phyloP scores from a whole-genome alignment of 2,329 filamentous ascomycete genomes.

The Teratosphaeria zuluensis region DNA sequence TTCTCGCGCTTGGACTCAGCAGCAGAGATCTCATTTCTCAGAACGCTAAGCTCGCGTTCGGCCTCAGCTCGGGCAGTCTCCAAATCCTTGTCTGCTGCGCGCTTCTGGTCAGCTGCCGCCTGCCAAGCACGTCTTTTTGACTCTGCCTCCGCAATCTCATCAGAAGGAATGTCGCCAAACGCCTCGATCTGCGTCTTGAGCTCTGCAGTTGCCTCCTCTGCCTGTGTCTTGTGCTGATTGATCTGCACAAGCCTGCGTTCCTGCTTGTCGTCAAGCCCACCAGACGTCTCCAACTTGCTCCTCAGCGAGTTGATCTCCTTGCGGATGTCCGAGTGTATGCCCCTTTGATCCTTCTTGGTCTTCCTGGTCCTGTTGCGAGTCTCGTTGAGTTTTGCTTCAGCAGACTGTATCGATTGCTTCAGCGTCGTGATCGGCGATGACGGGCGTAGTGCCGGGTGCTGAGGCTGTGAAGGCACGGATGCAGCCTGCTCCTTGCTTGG shows the following conservation, averaged over 20 bases:
- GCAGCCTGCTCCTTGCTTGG: conserved; percentile 49
- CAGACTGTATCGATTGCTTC: conserved; percentile 63
- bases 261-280: conserved; percentile 66
- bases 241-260: conserved; percentile 67
- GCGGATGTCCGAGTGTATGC: conserved; percentile 54
- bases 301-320: conserved; percentile 65
- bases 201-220: conserved; percentile 50
- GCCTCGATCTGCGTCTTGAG: conserved; percentile 53
- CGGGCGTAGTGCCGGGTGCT: conserved; percentile 56
- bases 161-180: conserved; percentile 54
- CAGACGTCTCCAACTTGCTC: conserved; percentile 54
- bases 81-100: conserved; percentile 44
- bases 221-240: conserved; percentile 62
- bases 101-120: conserved; percentile 42
- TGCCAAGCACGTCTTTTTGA: conserved; percentile 49
- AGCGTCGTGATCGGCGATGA: conserved; percentile 70
- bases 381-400: conserved; percentile 60
- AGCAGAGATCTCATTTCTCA: conserved; percentile 55
- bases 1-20: conserved; percentile 63
- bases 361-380: conserved; percentile 60
- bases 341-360: conserved; percentile 65
- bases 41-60: conserved; percentile 52
- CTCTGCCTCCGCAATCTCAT: conserved; percentile 50
- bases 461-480: conserved; percentile 41
- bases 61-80: conserved; percentile 53